phyloP scores from a whole-genome alignment of 108 stramenopile species.

The Pelagomonas calceolata region DNA sequence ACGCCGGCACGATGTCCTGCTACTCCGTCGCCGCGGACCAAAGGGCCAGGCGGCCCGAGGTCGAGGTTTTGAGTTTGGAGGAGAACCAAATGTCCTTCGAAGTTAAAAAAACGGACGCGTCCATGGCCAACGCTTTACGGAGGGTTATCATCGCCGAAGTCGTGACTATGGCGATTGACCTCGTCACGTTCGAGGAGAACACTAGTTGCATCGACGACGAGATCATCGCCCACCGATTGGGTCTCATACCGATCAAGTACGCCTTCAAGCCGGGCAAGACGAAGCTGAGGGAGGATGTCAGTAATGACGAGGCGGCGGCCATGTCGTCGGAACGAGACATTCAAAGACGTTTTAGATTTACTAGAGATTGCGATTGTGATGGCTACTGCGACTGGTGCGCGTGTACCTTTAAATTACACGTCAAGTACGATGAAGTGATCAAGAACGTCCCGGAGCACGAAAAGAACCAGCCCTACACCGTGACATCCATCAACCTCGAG shows the following conservation, averaged over 20 bases:
- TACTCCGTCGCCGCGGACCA: too few species aligned
- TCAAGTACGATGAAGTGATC: conserved; percentile 11
- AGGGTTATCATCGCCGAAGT: conserved; percentile 95
- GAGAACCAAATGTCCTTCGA: conserved; percentile 73
- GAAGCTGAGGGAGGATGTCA: conserved; percentile 44
- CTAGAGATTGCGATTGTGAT: conserved; percentile 36
- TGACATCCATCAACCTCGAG: conserved; percentile 17
- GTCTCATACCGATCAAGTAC: conserved; percentile 79
- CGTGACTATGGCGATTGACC: conserved; percentile 86
- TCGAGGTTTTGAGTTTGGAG: conserved; percentile 16
- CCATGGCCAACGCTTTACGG: conserved; percentile 84
- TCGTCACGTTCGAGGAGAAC: conserved; percentile 86
- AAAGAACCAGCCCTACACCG: neutral
- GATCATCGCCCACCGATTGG: conserved; percentile 90
- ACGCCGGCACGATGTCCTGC: too few species aligned
- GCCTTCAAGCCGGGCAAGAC: conserved; percentile 3
- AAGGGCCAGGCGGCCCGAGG: conserved; percentile 8
- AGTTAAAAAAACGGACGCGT: conserved; percentile 80
- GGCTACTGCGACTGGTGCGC: conserved; percentile 33
- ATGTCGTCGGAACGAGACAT: neutral
- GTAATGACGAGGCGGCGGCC: conserved; percentile 25
- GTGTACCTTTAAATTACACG: conserved; percentile 28
- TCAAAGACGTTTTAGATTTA: neutral
- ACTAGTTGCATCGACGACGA: conserved; percentile 87
- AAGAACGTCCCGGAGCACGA: neutral